Evolutionary conservation across 139 green algal genomes (phyloP).

Genomic region (Chlamydomonas schloesseri): DNA sequence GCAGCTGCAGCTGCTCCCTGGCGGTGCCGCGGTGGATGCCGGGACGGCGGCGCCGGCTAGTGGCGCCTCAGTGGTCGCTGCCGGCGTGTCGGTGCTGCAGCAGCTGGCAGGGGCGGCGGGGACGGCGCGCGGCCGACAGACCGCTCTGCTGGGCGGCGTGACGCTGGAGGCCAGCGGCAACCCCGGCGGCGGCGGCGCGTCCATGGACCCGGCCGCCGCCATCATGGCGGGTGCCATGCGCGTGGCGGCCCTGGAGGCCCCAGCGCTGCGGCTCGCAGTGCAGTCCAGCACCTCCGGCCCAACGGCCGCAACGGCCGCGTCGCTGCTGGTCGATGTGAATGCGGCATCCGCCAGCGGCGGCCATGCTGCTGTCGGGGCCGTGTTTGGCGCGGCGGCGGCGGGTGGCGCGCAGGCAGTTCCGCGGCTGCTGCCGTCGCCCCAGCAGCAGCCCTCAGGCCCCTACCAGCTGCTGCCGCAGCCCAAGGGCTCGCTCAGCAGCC

Average conservation of each 20-base stretch:
- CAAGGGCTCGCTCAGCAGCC: slow-evolving; percentile 30
- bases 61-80: not conserved
- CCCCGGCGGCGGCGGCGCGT: too few relatives aligned
- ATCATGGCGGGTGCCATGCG: not conserved
- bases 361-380: slow-evolving; percentile 6
- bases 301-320: not conserved
- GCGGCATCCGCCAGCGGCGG: not conserved
- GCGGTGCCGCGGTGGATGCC: too few relatives aligned
- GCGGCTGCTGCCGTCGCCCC: not conserved
- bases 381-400: not conserved
- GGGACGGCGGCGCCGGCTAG: too few relatives aligned
- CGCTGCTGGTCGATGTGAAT: too few relatives aligned
- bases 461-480: slow-evolving; percentile 55
- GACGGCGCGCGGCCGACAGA: too few relatives aligned
- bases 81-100: slow-evolving; percentile 13
- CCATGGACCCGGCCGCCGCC: too few relatives aligned
- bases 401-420: not conserved
- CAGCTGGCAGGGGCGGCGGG: not conserved
- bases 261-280: not conserved
- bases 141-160: too few relatives aligned
- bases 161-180: too few relatives aligned
- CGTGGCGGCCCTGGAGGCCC: not conserved
- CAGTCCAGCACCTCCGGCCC: not conserved
- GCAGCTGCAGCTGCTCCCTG: too few relatives aligned
- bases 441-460: not conserved